A percentile compares a stretch with the other conserved stretches of the same genome.
These are phyloP conservation scores for Zasmidium citrigriseum DNA, from an alignment of 2,329 filamentous ascomycete species.

Conservation along the genomic window DNA sequence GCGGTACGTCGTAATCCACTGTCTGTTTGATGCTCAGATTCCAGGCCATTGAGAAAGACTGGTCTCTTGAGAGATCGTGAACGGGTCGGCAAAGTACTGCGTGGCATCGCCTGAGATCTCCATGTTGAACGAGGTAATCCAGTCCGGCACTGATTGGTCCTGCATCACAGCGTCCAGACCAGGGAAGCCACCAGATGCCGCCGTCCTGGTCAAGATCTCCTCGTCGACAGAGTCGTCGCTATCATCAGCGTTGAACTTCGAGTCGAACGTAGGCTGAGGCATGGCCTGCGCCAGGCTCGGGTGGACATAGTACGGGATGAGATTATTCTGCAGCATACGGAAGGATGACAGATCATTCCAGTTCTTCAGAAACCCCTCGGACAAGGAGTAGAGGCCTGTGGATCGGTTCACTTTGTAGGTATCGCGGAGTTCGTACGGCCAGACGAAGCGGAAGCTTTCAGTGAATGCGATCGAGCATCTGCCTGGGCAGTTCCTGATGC, in stretches of 20 bases:
- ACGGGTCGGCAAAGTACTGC: conserved; percentile 11
- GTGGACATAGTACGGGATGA: conserved; percentile 21
- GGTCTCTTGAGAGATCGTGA: conserved; percentile 11
- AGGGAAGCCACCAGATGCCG: neutral
- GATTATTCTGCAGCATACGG: conserved; percentile 14
- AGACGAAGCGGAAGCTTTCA: conserved; percentile 23
- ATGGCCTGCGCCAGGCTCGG: conserved; percentile 14
- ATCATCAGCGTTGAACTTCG: neutral
- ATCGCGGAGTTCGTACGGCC: conserved; percentile 22
- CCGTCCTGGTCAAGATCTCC: conserved; percentile 2
- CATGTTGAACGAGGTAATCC: conserved; percentile 16
- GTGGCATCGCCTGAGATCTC: conserved; percentile 11
- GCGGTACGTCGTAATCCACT: neutral
- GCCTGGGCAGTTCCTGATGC: conserved; percentile 16
- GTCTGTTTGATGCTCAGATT: conserved; percentile 1
- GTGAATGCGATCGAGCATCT: conserved; percentile 19
- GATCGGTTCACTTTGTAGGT: conserved; percentile 19
- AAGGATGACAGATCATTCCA: conserved; percentile 17
- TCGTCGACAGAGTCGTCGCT: conserved; percentile 10
- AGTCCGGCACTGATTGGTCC: conserved; percentile 12
- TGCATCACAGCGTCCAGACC: conserved; percentile 9
- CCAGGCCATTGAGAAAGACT: conserved; percentile 1
- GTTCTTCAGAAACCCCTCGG: conserved; percentile 16
- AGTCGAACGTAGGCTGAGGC: conserved; percentile 1
- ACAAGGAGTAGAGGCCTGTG: conserved; percentile 21